These are phyloP conservation scores for Trichoderma semiorbis DNA, from an alignment of 2,329 filamentous ascomycete species.

Conservation along the genomic window DNA sequence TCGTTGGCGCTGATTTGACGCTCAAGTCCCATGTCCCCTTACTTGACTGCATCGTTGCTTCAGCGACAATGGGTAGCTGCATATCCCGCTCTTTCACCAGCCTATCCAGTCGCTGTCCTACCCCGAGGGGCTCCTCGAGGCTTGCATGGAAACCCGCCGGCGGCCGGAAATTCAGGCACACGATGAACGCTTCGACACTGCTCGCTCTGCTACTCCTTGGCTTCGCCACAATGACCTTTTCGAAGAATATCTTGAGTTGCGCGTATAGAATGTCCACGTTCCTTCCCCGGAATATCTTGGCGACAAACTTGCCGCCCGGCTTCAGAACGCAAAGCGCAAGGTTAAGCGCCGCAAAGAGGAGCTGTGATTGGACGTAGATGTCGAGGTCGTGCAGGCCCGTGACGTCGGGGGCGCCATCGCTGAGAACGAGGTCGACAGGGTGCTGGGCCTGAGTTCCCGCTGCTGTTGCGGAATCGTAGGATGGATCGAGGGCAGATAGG, in stretches of 20 bases:
- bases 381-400: slow-evolving; percentile 96
- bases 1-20: slow-evolving; percentile 19
- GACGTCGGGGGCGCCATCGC: slow-evolving; percentile 93
- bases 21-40: slow-evolving; percentile 43
- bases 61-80: slow-evolving; percentile 40
- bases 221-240: slow-evolving; percentile 83
- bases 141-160: slow-evolving; percentile 73
- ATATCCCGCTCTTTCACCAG: slow-evolving; percentile 45
- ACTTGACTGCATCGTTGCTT: slow-evolving; percentile 42
- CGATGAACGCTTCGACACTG: slow-evolving; percentile 94
- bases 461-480: slow-evolving; percentile 45
- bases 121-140: slow-evolving; percentile 70
- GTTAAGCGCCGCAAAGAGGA: slow-evolving; percentile 91
- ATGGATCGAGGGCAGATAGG: slow-evolving; percentile 76
- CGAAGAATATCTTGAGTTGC: slow-evolving; percentile 87
- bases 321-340: slow-evolving; percentile 88
- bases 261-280: slow-evolving; percentile 96
- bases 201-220: slow-evolving; percentile 92
- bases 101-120: slow-evolving; percentile 52
- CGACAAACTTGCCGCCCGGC: slow-evolving; percentile 92
- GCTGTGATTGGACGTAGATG: slow-evolving; percentile 95
- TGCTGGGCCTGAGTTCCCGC: slow-evolving; percentile 57
- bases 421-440: slow-evolving; percentile 89
- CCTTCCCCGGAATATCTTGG: slow-evolving; percentile 92
- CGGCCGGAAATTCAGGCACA: slow-evolving; percentile 84